phyloP scores from a whole-genome alignment of 352 stramenopile genomes.

The Globisporangium cederbergense region DNA sequence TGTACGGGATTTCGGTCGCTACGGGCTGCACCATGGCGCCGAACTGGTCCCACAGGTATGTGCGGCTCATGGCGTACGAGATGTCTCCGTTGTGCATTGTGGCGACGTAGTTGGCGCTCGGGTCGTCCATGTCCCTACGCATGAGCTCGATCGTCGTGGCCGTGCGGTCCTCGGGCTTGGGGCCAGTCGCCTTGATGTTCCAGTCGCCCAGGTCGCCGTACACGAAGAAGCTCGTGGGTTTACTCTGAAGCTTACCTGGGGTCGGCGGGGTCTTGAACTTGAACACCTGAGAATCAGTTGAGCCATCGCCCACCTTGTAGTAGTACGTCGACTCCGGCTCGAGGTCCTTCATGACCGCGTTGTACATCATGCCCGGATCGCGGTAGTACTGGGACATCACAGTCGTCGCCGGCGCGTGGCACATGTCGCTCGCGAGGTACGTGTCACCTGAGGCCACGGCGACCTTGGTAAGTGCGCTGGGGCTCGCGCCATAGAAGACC shows the following conservation, averaged over 20 bases:
- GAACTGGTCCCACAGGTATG: conserved; percentile 72
- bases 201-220: conserved; percentile 66
- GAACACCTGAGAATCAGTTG: conserved; percentile 14
- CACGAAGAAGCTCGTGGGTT: conserved; percentile 50
- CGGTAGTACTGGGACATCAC: conserved; percentile 17
- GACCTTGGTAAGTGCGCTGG: not conserved
- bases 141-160: conserved; percentile 34
- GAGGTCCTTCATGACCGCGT: conserved; percentile 19
- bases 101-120: conserved; percentile 29
- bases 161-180: conserved; percentile 16
- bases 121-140: conserved; percentile 19
- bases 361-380: conserved; percentile 24
- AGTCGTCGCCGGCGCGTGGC: conserved; percentile 21
- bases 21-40: conserved; percentile 62
- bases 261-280: conserved; percentile 20
- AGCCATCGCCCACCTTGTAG: conserved; percentile 20
- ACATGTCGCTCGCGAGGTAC: conserved; percentile 27
- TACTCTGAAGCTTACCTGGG: conserved; percentile 3
- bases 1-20: conserved; percentile 51
- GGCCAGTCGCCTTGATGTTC: conserved; percentile 10
- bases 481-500: conserved; percentile 31
- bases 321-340: conserved; percentile 18
- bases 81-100: conserved; percentile 77
- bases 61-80: conserved; percentile 50
- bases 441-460: conserved; percentile 8